Evolutionary conservation across 352 stramenopile species (phyloP).

Genomic region (Phytopythium vexans): DNA sequence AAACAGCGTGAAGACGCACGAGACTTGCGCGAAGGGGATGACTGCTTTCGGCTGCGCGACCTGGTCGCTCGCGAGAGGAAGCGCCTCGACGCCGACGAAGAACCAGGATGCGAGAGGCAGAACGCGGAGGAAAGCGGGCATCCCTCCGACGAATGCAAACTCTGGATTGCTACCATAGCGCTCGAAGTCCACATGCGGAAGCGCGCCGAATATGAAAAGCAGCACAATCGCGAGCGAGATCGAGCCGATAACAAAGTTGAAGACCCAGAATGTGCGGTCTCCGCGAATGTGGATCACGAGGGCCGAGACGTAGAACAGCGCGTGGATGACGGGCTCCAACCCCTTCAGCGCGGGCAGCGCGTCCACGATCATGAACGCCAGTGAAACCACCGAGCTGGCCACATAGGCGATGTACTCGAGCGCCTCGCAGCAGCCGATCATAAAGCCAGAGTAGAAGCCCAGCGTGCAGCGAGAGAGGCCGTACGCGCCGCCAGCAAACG

Average conservation of each 20-base stretch:
- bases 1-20: slow-evolving; percentile 23
- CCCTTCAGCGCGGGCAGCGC: slow-evolving; percentile 1
- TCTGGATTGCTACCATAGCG: not conserved
- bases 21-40: slow-evolving; percentile 26
- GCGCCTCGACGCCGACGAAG: slow-evolving; percentile 27
- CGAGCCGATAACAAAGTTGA: slow-evolving; percentile 28
- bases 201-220: slow-evolving; percentile 32
- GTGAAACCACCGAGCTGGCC: slow-evolving; percentile 20
- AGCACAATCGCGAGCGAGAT: slow-evolving; percentile 31
- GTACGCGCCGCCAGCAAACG: slow-evolving; percentile 43
- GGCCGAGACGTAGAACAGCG: slow-evolving; percentile 27
- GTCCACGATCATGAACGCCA: slow-evolving; percentile 34
- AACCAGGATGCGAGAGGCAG: slow-evolving; percentile 19
- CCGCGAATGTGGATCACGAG: slow-evolving; percentile 30
- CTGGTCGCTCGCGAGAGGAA: slow-evolving; percentile 14
- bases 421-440: slow-evolving; percentile 49
- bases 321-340: slow-evolving; percentile 25
- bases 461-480: slow-evolving; percentile 35
- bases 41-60: slow-evolving; percentile 17
- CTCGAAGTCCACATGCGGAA: slow-evolving; percentile 24
- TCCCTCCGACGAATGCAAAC: slow-evolving; percentile 4
- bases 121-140: slow-evolving; percentile 4
- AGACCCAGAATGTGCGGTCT: slow-evolving; percentile 34
- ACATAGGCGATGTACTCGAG: slow-evolving; percentile 51
- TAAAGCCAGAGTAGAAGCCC: slow-evolving; percentile 37